These are phyloP conservation scores for Malus hybrid DNA, from an alignment of 331 rosid genomes.

Conservation along the genomic window DNA sequence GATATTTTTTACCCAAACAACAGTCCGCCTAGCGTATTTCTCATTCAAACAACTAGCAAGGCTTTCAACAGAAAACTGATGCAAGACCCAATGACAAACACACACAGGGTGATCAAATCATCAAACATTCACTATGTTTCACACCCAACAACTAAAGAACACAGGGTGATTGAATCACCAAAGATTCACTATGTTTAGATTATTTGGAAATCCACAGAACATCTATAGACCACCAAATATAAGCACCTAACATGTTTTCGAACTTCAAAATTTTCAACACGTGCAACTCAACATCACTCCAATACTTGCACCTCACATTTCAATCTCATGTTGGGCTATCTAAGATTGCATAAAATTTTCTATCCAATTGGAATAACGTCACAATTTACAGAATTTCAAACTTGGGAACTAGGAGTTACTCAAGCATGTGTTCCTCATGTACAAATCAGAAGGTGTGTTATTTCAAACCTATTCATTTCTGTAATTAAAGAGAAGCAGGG, in stretches of 20 bases:
- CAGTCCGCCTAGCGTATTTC: too few relatives aligned
- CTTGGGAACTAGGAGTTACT: neutral
- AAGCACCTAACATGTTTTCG: neutral
- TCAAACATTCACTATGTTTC: neutral
- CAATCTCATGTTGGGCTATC: neutral
- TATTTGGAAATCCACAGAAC: neutral
- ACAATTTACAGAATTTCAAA: neutral
- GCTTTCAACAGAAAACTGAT: too few relatives aligned
- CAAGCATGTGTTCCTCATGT: neutral
- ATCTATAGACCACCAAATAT: neutral
- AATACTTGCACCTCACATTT: neutral
- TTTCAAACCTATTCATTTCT: neutral
- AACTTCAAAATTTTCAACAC: neutral
- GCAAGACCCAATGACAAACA: too few relatives aligned
- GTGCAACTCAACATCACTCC: neutral
- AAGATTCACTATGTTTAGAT: neutral
- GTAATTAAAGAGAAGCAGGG: neutral
- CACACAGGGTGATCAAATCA: neutral
- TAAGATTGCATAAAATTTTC: neutral
- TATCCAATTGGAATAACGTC: neutral
- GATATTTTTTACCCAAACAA: neutral
- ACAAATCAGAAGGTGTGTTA: neutral
- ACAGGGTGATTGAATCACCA: neutral
- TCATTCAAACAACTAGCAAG: too few relatives aligned
- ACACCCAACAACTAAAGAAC: neutral